Evolutionary conservation across 2,329 filamentous ascomycete species (phyloP), one percentile per base, ranked within the genome.

Genomic region (Graphilbum fragrans): DNA sequence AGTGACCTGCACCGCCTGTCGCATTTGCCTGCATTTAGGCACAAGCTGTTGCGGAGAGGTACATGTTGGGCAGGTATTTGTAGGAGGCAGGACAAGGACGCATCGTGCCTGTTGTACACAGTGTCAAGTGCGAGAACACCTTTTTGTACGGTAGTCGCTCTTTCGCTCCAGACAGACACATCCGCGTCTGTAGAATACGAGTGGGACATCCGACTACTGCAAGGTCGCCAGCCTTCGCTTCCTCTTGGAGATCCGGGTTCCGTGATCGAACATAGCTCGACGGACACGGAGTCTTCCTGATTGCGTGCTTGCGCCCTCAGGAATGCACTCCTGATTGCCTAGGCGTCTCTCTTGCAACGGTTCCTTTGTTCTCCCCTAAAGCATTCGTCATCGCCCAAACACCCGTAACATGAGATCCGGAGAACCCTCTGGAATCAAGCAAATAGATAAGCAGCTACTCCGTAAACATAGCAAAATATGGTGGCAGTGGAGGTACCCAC

Each of bases 331-430:
- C 16, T n/a, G 27, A 22, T n/a, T 12, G 29, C 8, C 18, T 17
- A 19, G 27, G 18, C 11, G 17, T 17, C 36, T 16, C 7, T 5
- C 21, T 19, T 16, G 35, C 21, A 36, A 20, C 14, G 21, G 19
- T 29, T 39, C 25, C n/a, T n/a, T 17, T 20, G 38, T 25, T 21
- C 29, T 22, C 19, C 20, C 16, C 18, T 32, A 9, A 17, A n/a
- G 10, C 17, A 37, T 37, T 41, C 39, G 39, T 33, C 34, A 41
- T 32, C 39, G 27, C 20, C 20, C 27, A 41, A 21, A 20, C 11
- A 16, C 31, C 22, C 20, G 20, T 11, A 20, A 37, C 27, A 23
- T 16, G 25, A n/a, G 23, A 27, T 7, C 23, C 23, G 23, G 23
- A 41, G 39, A 29, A 36, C 39, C 12, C 7, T 3, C 7, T 29